phyloP scores from a whole-genome alignment of 352 stramenopile species.

The Globisporangium emineosum region DNA sequence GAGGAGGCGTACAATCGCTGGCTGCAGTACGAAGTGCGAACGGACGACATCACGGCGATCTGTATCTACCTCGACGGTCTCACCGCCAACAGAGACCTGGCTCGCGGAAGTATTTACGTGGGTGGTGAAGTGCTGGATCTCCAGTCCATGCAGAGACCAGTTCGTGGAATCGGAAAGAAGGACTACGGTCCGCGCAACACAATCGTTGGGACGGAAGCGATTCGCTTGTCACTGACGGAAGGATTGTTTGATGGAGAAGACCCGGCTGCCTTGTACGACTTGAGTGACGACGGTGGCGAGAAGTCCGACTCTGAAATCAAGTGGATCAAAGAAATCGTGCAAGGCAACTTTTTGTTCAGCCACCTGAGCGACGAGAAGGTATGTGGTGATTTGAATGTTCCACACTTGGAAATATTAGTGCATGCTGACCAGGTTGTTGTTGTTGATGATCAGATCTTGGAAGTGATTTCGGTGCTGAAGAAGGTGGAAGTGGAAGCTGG shows the following conservation, averaged over 20 bases:
- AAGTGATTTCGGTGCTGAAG: constrained; percentile 88
- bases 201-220: constrained; percentile 83
- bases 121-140: constrained; percentile 76
- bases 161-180: constrained; percentile 60
- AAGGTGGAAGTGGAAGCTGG: constrained; percentile 76
- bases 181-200: constrained; percentile 69
- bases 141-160: constrained; percentile 83
- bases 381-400: constrained; percentile 15
- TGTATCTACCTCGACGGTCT: constrained; percentile 83
- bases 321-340: constrained; percentile 86
- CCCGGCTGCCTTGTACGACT: constrained; percentile 32
- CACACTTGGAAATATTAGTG: not conserved
- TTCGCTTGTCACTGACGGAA: constrained; percentile 74
- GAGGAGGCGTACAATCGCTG: constrained; percentile 93
- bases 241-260: constrained; percentile 27
- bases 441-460: constrained; percentile 38
- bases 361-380: constrained; percentile 88
- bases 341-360: constrained; percentile 92
- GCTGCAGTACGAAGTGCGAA: constrained; percentile 93
- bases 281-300: constrained; percentile 26
- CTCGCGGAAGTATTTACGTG: constrained; percentile 80
- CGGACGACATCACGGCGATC: constrained; percentile 93
- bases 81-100: constrained; percentile 45
- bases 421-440: not conserved
- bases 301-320: constrained; percentile 82